Evolutionary conservation across 805 yeast genomes (phyloP), one percentile per base, ranked within the genome.

Genomic region (Maudiozyma barnettii): DNA sequence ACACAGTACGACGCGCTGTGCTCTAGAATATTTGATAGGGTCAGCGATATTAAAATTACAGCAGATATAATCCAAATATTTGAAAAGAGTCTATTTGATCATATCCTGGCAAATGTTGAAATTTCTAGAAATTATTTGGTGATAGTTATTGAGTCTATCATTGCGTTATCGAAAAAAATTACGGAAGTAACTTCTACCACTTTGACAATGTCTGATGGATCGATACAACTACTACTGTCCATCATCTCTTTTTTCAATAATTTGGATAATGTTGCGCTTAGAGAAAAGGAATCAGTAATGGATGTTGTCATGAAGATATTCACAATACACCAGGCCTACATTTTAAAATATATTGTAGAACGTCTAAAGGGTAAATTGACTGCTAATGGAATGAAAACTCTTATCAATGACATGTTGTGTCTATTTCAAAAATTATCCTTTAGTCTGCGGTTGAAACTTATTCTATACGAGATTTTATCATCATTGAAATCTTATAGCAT

Each of bases 391-490:
- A 44, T 52, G 6, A 39, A 41, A 7, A n/a, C 31, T 6, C 48
- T 59, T 23, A 49, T 63, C 8, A 48, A 48, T 13, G 43, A 44
- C 33, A 41, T 60, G 33, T 60, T 55, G 45, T 33, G 36, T 6
- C 43, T 62, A 19, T 64, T 63, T 42, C 56, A 60, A n/a, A 57
- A 55, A 30, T 51, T 57, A 4, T 56, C 57, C 3, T 55, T 61
- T 30, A 58, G 56, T 47, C 48, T 64, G 36, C 53, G 59, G 40
- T 46, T 62, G 39, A 63, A 64, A 49, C 47, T 64, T 44, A 53
- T 60, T 51, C 46, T 64, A 1, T 64, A 63, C 43, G 68, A 64
- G 45, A 50, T 64, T 6, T 47, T 64, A 23, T 52, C 61, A 2
- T 60, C 66, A 5, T 44, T 64, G 19, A 63, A 60, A 46, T 58